A percentile compares a stretch with the other conserved stretches of the same genome.
phyloP scores from a whole-genome alignment of 2,329 filamentous ascomycete species.

The Lachnellula arida region DNA sequence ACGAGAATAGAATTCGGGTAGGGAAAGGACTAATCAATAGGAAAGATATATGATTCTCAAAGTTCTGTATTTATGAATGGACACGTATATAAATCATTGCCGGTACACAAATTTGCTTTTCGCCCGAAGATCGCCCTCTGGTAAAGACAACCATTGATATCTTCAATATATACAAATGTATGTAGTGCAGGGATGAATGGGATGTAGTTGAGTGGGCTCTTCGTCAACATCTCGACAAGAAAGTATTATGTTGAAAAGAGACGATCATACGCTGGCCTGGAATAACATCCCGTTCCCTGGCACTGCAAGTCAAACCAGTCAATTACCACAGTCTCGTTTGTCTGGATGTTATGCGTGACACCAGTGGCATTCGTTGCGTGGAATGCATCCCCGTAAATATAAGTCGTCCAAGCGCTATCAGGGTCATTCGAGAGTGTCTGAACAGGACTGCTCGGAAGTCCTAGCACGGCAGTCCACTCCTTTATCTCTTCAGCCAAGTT shows the following conservation, averaged over 20 bases:
- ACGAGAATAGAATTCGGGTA: no score
- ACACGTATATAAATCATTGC: no score
- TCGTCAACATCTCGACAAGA: no score
- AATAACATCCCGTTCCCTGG: constrained; percentile 2
- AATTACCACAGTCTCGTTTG: constrained; percentile 17
- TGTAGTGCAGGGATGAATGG: no score
- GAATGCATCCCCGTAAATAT: constrained; percentile 20
- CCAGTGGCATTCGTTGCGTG: constrained; percentile 15
- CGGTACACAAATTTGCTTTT: no score
- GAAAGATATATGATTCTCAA: no score
- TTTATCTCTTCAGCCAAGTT: constrained; percentile 40
- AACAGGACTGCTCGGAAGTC: constrained; percentile 19
- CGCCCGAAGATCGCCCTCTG: no score
- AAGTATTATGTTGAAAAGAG: background rate
- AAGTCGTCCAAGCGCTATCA: constrained; percentile 25
- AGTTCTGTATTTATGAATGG: no score
- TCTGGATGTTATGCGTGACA: constrained; percentile 23
- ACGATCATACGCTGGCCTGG: background rate
- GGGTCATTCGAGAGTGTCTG: constrained; percentile 23
- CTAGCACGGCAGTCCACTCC: constrained; percentile 43
- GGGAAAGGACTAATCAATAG: no score
- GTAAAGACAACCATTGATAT: no score
- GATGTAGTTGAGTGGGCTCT: no score
- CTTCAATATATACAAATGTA: no score
- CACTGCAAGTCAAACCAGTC: constrained; percentile 21